Percentiles rank a stretch among this genome's conserved stretches.
Conservation (phyloP, 2,329 filamentous ascomycete species). For the Ceratocystis eucalypticola region DNA sequence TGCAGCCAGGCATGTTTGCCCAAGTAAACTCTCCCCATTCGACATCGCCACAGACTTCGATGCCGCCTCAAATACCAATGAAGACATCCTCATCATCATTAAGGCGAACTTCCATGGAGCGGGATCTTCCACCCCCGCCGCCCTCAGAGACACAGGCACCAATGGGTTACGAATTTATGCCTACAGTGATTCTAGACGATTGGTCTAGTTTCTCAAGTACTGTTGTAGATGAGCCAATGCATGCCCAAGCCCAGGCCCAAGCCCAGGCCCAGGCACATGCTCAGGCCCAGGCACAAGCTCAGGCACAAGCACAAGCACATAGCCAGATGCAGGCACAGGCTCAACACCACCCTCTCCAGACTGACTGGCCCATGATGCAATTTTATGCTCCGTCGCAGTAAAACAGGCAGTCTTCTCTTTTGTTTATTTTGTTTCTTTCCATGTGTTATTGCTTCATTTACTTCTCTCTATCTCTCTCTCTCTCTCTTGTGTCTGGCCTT, state of each 20-base stretch:
- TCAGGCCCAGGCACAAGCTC: slow-evolving; percentile 3
- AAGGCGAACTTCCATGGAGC: slow-evolving; percentile 24
- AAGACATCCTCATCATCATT: slow-evolving; percentile 22
- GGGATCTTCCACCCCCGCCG: slow-evolving; percentile 27
- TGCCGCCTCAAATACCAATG: slow-evolving; percentile 25
- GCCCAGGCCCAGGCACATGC: slow-evolving; percentile 7
- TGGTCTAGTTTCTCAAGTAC: slow-evolving; percentile 30
- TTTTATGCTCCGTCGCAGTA: slow-evolving; percentile 16
- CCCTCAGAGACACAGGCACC: slow-evolving; percentile 20
- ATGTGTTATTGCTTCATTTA: neutral
- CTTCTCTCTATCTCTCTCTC: neutral
- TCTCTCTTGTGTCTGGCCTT: neutral
- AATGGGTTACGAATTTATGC: slow-evolving; percentile 35
- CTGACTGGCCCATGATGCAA: slow-evolving; percentile 23
- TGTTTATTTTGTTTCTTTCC: neutral
- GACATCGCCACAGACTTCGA: slow-evolving; percentile 14
- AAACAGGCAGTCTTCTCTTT: neutral
- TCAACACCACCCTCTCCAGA: slow-evolving; percentile 20
- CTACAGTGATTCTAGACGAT: slow-evolving; percentile 30
- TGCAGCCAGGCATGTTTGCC: slow-evolving; percentile 21
- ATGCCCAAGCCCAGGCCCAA: slow-evolving; percentile 5
- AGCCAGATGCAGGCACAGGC: slow-evolving; percentile 16
- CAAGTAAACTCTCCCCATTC: slow-evolving; percentile 12
- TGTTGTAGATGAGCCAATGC: slow-evolving; percentile 25
- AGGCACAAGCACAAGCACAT: slow-evolving; percentile 1